These are phyloP conservation scores for Calonectria pteridis DNA, from an alignment of 2,329 filamentous ascomycete genomes.

Conservation along the genomic window DNA sequence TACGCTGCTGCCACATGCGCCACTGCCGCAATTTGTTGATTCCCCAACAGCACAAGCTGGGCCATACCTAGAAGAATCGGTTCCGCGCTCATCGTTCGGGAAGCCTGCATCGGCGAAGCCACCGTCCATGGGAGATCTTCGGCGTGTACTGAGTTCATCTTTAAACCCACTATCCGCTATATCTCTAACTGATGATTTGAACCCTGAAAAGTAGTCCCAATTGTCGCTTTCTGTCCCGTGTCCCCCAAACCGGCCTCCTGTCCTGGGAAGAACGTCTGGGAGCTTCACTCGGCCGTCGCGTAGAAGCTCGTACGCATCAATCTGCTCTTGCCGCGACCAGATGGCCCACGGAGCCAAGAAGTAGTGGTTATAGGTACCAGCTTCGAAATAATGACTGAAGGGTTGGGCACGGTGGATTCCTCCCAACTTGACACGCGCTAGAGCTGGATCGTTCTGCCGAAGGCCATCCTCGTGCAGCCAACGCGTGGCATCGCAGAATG, in stretches of 20 bases:
- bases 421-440: background rate
- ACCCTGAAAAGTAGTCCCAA: background rate
- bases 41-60: background rate
- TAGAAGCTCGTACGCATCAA: background rate
- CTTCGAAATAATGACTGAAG: slow-evolving; percentile 1
- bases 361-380: background rate
- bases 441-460: background rate
- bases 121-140: background rate
- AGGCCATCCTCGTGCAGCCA: background rate
- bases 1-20: background rate
- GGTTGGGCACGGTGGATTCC: background rate
- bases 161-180: background rate
- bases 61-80: background rate
- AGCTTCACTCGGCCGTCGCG: background rate
- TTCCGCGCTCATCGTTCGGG: background rate
- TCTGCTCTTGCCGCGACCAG: background rate
- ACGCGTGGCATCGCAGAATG: background rate
- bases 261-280: background rate
- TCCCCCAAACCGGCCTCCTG: background rate
- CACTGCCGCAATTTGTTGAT: background rate
- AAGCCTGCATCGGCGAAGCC: background rate
- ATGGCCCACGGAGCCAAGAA: slow-evolving; percentile 1
- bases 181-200: background rate
- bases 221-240: background rate
- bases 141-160: background rate